Evolutionary conservation across 139 green algal genomes (phyloP), one percentile per base, ranked within the genome.

Genomic region (Marvania coccoides): DNA sequence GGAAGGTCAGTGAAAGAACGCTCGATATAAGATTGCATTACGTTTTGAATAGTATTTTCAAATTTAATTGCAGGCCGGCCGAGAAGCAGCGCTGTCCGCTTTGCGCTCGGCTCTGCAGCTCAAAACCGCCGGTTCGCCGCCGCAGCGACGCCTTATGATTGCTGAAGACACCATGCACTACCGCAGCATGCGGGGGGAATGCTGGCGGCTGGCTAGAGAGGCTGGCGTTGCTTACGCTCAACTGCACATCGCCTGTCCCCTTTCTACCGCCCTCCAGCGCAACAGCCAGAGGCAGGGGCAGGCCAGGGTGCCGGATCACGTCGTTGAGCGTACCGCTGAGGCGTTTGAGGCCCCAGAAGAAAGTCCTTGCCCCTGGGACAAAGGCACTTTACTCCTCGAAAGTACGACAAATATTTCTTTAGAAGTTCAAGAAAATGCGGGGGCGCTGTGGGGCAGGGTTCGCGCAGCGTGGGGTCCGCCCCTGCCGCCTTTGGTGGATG

Each of bases 121-220:
- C n/a, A n/a, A n/a, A n/a, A n/a, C n/a, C n/a, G n/a, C n/a, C n/a
- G n/a, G n/a, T n/a, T n/a, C n/a, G n/a, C n/a, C n/a, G n/a, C n/a
- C n/a, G n/a, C n/a, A n/a, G n/a, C n/a, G 12, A 28, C 9, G 12
- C 12, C 9, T 59, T 12, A 12, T 66, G 4, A 66, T 66, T 53
- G 40, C 24, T 9, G 59, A 66, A 38, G 59, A 66, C 12, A 66
- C 59, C 23, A 54, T 66, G 35, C 59, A 66, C 23, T 66, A 54
- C 10, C 13, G 24, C 15, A 66, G 59, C 40, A 66, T 66, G 59
- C 54, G 59, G 23, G 15, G 14, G 24, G 34, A 58, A 12, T 66
- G 59, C 24, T 54, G 59, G 59, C 26, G 23, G 38, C 37, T 66
- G n/a, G 34, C 59, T 13, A 48, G 59, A 5, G 13, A 9, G 26